These are phyloP conservation scores for Wickerhamomyces xylosicus DNA, from an alignment of 805 yeast species.

Conservation along the genomic window DNA sequence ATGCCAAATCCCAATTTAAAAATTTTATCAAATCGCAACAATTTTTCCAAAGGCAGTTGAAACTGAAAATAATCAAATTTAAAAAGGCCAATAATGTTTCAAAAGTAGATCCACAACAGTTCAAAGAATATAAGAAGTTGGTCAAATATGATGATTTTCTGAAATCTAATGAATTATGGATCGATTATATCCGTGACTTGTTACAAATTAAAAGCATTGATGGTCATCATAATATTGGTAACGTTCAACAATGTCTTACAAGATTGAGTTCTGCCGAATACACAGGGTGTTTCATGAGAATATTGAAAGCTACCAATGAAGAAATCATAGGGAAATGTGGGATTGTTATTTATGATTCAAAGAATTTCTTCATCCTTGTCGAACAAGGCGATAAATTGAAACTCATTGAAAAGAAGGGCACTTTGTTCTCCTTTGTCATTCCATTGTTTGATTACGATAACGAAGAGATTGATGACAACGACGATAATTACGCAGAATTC, in stretches of 20 bases:
- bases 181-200: constrained; percentile 50
- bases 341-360: constrained; percentile 78
- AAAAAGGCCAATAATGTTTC: constrained; percentile 1
- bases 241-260: constrained; percentile 28
- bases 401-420: constrained; percentile 56
- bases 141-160: constrained; percentile 40
- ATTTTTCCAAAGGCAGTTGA: constrained; percentile 15
- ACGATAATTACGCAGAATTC: constrained; percentile 38
- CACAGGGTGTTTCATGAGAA: constrained; percentile 63
- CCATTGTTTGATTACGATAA: constrained; percentile 18
- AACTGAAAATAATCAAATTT: constrained; percentile 14
- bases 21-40: constrained; percentile 17
- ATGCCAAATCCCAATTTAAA: constrained; percentile 19
- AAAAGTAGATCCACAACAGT: constrained; percentile 9
- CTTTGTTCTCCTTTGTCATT: constrained; percentile 46
- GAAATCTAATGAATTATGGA: constrained; percentile 62
- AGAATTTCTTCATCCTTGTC: constrained; percentile 56
- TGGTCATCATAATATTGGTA: too few species aligned
- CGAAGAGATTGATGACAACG: constrained; percentile 16
- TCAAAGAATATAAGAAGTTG: constrained; percentile 15
- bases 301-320: constrained; percentile 44
- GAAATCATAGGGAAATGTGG: constrained; percentile 57
- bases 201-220: constrained; percentile 34
- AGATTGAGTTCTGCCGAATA: constrained; percentile 70
- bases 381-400: constrained; percentile 30